Base-by-base conservation (phyloP, 2,329 filamentous ascomycete species). In the Piedraia hortae region DNA sequence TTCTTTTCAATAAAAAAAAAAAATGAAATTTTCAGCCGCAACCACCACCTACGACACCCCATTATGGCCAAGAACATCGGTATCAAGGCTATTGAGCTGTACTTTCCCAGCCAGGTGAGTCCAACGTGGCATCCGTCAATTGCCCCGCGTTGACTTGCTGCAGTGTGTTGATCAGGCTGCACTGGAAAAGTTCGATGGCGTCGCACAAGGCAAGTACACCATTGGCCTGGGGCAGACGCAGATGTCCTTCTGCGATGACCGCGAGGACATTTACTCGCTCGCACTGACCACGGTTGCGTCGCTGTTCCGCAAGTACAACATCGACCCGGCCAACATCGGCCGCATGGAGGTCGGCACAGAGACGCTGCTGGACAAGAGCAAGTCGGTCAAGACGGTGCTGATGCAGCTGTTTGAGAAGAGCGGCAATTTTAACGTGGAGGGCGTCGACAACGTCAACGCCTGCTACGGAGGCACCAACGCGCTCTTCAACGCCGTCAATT, bases 391-490 rank as follows among this genome's bases (percentile, higher is more conserved):
- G 44, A 53, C 51, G 4, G 51, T 57, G 21, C 39, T 57, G 25
- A 57, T 56, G 53, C 52, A 56, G 31, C 39, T 57, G 20, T 57
- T 57, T 29, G 45, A 47, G 30, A 41, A 46, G 25, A 48, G 45
- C n/a, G 53, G 50, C 37, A 56, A 57, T 43, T 52, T 45, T 39
- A 54, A 56, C 41, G 43, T 57, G 12, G 53, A 57, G 41, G 53
- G 53, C 30, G 48, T 56, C 20, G 53, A 57, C 34, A 56, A 51
- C 11, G 47, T 56, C 28, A 56, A 57, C 31, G 53, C 53, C 18
- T 57, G 53, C 47, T 57, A 56, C 36, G 53, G 53, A 26, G 53
- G 53, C 31, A 57, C 53, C 33, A 57, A 56, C 33, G 53, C 53
- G 10, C 44, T 57, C 11, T 56, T 57, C 48, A 57, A 56, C 46